Base-by-base conservation (phyloP, 306 rosid species). In the Rubus idaeus region DNA sequence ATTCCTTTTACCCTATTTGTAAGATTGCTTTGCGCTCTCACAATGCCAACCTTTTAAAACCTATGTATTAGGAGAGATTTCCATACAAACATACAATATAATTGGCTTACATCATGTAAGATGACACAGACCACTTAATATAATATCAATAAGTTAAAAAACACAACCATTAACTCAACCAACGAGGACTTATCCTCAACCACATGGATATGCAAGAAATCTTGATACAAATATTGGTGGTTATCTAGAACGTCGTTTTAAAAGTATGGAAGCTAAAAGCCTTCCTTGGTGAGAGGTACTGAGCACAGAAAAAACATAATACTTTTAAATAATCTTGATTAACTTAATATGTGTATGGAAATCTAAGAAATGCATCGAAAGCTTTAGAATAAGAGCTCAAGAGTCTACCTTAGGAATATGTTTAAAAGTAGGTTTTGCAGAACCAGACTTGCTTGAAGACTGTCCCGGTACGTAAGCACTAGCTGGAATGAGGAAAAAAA, bases 321-420 rank as follows among this genome's bases (percentile, higher is more conserved):
- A 39, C 47, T 8, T 30, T 30, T 52, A 7, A 3, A 71, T 52
- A 17, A 42, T 17, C 45, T 16, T 37, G 26, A 50, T 37, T 1
- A 39, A n/a, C 37, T 35, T 39, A 53, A 46, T 4, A 40, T 9
- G 14, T 10, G 6, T 39, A 70, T 23, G 40, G 55, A 47, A 69
- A 69, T 30, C 21, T 64, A 23, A 65, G 49, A 70, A 73, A 73
- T 68, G 51, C 73, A 35, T 74, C 66, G 60, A 82, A 39, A 62
- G 21, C 14, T 14, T 76, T 23, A 71, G 64, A 63, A 76, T 52
- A 53, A 77, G 75, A 71, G 35, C 60, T 20, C 65, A 77, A 82
- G 73, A 84, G 73, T 82, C 78, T 66, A 95, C 98, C 98, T 95
- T 95, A 44, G 98, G 98, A 70, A 95, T 89, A 81, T 95, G 97